Conservation (phyloP, 352 stramenopile genomes). For the Globisporangium orthogonon region DNA sequence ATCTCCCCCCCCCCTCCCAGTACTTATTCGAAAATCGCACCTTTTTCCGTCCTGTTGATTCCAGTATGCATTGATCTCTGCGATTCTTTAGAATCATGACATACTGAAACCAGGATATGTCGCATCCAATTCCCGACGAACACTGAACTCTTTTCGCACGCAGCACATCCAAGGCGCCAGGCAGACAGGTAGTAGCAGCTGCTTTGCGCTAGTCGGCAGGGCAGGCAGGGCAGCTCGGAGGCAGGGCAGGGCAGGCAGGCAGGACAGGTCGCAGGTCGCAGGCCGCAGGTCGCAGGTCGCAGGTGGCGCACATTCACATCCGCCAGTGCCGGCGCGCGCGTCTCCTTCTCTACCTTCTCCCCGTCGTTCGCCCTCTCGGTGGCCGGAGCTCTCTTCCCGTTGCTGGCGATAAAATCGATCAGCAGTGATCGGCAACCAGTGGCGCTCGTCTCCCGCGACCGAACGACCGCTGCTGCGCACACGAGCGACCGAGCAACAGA, state of each 20-base stretch:
- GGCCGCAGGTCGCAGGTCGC: no score
- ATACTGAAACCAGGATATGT: background rate
- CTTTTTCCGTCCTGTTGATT: background rate
- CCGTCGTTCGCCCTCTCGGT: no score
- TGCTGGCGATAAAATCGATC: no score
- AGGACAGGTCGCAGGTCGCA: no score
- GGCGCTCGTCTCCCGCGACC: constrained; percentile 1
- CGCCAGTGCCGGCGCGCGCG: no score
- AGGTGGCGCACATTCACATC: no score
- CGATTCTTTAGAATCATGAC: no score
- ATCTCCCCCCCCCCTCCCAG: no score
- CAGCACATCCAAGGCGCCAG: background rate
- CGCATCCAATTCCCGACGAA: background rate
- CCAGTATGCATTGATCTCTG: background rate
- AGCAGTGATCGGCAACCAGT: no score
- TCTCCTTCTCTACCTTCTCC: no score
- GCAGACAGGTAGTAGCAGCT: background rate
- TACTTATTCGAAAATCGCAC: background rate
- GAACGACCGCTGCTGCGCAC: background rate
- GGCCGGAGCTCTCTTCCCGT: no score
- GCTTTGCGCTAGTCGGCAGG: background rate
- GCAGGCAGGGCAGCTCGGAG: no score
- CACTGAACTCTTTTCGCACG: background rate
- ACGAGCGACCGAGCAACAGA: background rate
- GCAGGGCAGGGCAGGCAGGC: background rate